Evolutionary conservation across 495 filamentous ascomycete genomes (phyloP).

Genomic region (Oidiodendron maius): DNA sequence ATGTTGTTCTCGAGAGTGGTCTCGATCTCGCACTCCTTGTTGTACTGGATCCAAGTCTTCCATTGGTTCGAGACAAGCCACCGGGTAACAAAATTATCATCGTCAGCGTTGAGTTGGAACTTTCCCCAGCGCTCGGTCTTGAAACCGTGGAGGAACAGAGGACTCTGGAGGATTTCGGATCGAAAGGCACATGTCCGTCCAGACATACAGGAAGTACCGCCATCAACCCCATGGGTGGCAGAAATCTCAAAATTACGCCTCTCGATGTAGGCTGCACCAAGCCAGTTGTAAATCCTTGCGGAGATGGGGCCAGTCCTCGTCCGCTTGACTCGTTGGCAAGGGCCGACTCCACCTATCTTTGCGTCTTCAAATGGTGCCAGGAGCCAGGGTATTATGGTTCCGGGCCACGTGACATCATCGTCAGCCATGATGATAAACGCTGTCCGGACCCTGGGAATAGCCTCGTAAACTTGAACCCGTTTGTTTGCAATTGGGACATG

Average conservation of each 20-base stretch:
- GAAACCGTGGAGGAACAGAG: constrained; percentile 66
- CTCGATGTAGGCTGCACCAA: constrained; percentile 78
- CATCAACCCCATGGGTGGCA: constrained; percentile 78
- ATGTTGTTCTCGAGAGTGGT: constrained; percentile 70
- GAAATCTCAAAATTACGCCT: constrained; percentile 85
- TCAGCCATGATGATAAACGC: constrained; percentile 77
- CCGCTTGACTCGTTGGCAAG: constrained; percentile 73
- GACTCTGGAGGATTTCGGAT: constrained; percentile 71
- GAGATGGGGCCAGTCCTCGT: constrained; percentile 47
- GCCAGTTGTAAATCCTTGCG: constrained; percentile 63
- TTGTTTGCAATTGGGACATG: constrained; percentile 66
- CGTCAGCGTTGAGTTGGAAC: constrained; percentile 72
- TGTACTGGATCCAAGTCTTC: constrained; percentile 74
- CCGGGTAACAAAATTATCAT: constrained; percentile 80
- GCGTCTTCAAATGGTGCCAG: constrained; percentile 79
- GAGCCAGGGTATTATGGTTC: constrained; percentile 71
- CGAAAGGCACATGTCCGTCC: constrained; percentile 81
- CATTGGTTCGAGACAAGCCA: constrained; percentile 73
- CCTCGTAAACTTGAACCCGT: constrained; percentile 74
- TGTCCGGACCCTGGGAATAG: constrained; percentile 70
- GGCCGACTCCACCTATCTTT: constrained; percentile 72
- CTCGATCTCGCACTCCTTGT: constrained; percentile 64
- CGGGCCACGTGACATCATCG: constrained; percentile 83
- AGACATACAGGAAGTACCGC: constrained; percentile 82
- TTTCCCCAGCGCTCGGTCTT: constrained; percentile 67